A percentile compares a stretch with the other conserved stretches of the same genome.
Conservation (phyloP, 2,329 filamentous ascomycete species). For the Fusarium succisae region DNA sequence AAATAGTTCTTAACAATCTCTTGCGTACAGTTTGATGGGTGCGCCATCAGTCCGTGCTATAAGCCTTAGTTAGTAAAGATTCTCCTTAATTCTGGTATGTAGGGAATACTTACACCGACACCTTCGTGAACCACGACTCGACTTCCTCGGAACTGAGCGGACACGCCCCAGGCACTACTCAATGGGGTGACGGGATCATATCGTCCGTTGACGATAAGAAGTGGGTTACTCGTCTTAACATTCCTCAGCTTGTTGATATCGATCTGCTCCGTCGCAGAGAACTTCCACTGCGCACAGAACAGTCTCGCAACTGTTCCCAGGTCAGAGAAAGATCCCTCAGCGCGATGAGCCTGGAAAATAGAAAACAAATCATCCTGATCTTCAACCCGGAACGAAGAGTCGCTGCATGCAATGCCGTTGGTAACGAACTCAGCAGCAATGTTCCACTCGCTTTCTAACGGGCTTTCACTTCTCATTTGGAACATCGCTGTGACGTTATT, state of each 20-base stretch:
- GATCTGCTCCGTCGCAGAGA: neutral
- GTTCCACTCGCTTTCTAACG: neutral
- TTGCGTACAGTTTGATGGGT: constrained; percentile 1
- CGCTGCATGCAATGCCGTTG: neutral
- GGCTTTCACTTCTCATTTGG: fast-evolving
- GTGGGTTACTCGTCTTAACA: neutral
- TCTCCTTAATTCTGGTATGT: fast-evolving
- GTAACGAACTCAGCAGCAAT: neutral
- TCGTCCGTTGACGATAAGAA: neutral
- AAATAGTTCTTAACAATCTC: neutral
- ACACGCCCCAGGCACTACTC: neutral
- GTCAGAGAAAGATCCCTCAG: neutral
- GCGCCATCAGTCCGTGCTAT: neutral
- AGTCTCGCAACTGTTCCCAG: fast-evolving
- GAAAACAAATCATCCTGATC: neutral
- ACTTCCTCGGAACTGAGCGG: neutral
- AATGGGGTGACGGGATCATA: neutral
- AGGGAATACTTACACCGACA: neutral
- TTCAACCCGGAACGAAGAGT: neutral
- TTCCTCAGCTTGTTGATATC: neutral
- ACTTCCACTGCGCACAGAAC: neutral
- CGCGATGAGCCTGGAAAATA: constrained; percentile 1
- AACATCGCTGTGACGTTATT: neutral
- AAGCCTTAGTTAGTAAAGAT: neutral
- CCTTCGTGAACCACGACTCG: constrained; percentile 7